Percentiles rank a stretch among this genome's conserved stretches.
These are phyloP conservation scores for Rhizopogon vulgaris DNA, from an alignment of 768 basidiomycete species.

Conservation along the genomic window DNA sequence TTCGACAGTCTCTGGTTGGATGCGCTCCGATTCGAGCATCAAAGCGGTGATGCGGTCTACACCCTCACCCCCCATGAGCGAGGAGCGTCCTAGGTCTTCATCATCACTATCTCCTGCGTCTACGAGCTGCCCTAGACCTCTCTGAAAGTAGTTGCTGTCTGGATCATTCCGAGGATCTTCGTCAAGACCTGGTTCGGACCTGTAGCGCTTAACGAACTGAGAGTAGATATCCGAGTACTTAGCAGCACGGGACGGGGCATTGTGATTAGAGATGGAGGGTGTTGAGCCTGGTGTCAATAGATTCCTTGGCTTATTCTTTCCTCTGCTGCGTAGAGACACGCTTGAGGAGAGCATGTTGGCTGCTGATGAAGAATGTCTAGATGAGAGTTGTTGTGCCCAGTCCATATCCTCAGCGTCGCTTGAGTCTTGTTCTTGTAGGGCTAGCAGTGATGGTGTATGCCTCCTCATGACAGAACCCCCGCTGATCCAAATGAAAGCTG, in stretches of 20 bases:
- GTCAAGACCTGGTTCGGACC: slow-evolving; percentile 52
- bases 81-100: slow-evolving; percentile 47
- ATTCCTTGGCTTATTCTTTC: slow-evolving; percentile 24
- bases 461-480: slow-evolving; percentile 17
- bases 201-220: slow-evolving; percentile 73
- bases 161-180: slow-evolving; percentile 75
- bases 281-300: slow-evolving; percentile 23
- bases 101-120: slow-evolving; percentile 75
- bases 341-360: slow-evolving; percentile 18
- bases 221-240: slow-evolving; percentile 64
- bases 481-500: background rate
- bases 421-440: slow-evolving; percentile 52
- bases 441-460: slow-evolving; percentile 64
- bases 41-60: slow-evolving; percentile 48
- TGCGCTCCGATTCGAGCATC: slow-evolving; percentile 55
- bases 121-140: slow-evolving; percentile 60
- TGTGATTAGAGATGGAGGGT: slow-evolving; percentile 24
- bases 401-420: slow-evolving; percentile 45
- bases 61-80: slow-evolving; percentile 37
- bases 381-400: slow-evolving; percentile 35
- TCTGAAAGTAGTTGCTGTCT: slow-evolving; percentile 78
- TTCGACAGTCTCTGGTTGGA: slow-evolving; percentile 62
- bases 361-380: slow-evolving; percentile 14
- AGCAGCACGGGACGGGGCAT: slow-evolving; percentile 24
- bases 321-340: slow-evolving; percentile 24